These are phyloP conservation scores for Penicillium sclerotigenum DNA, from an alignment of 2,329 filamentous ascomycete genomes.

Conservation along the genomic window DNA sequence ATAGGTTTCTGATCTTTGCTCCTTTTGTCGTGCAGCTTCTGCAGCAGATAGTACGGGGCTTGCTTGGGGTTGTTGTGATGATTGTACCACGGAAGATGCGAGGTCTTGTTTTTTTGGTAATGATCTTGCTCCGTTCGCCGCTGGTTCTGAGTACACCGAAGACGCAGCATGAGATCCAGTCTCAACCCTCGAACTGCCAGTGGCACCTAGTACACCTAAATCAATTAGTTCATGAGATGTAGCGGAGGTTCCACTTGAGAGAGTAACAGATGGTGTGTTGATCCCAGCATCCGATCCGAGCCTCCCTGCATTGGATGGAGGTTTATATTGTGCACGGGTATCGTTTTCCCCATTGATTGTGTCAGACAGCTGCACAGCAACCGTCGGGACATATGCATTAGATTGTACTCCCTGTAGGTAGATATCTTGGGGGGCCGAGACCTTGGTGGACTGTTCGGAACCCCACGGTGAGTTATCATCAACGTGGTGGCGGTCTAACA, in stretches of 20 bases:
- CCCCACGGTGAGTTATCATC: conserved; percentile 18
- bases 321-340: conserved; percentile 1
- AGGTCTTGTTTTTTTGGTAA: background rate
- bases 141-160: conserved; percentile 13
- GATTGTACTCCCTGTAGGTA: conserved; percentile 15
- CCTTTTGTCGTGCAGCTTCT: conserved; percentile 35
- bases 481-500: background rate
- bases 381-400: conserved; percentile 16
- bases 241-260: conserved; percentile 27
- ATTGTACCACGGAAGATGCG: background rate
- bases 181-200: conserved; percentile 7
- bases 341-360: background rate
- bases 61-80: conserved; percentile 4
- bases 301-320: conserved; percentile 8
- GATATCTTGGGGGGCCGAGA: conserved; percentile 13
- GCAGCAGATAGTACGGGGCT: conserved; percentile 24
- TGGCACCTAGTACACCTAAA: conserved; percentile 16
- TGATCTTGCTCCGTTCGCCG: background rate
- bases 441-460: conserved; percentile 19
- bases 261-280: conserved; percentile 20
- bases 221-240: conserved; percentile 36
- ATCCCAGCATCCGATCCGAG: conserved; percentile 19
- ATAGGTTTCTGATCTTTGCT: conserved; percentile 71
- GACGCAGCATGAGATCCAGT: conserved; percentile 8
- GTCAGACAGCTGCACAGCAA: conserved; percentile 13